phyloP scores from a whole-genome alignment of 176 grass and related monocot genomes.

The Carex cristatella region DNA sequence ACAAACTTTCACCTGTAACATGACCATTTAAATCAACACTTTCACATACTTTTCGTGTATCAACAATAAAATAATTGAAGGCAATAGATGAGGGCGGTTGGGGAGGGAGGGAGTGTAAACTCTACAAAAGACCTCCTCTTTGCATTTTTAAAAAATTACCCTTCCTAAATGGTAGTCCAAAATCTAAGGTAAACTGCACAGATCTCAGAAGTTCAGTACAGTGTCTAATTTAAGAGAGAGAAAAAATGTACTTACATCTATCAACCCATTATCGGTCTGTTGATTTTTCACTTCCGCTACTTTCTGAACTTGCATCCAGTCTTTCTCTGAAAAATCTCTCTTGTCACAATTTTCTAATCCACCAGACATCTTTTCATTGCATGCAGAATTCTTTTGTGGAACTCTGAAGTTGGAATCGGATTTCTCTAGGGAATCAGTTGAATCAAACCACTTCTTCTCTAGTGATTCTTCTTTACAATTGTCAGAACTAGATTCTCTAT shows the following conservation, averaged over 20 bases:
- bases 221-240: not conserved
- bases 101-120: not conserved
- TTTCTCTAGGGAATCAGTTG: constrained; percentile 14
- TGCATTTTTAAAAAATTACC: not conserved
- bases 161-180: not conserved
- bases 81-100: not conserved
- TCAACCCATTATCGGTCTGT: constrained; percentile 1
- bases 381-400: not conserved
- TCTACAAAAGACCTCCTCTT: not conserved
- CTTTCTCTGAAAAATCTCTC: not conserved
- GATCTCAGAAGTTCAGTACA: not conserved
- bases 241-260: constrained; percentile 20
- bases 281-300: constrained; percentile 12
- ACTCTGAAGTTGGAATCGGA: constrained; percentile 12
- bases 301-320: not conserved
- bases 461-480: not conserved
- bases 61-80: not conserved
- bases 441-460: not conserved
- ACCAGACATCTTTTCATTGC: not conserved
- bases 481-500: not conserved
- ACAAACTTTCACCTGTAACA: constrained; percentile 80
- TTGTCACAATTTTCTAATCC: constrained; percentile 4
- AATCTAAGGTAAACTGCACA: not conserved
- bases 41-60: not conserved
- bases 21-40: not conserved